A percentile compares a stretch with the other conserved stretches of the same genome.
Evolutionary conservation across 148 eudicot genomes (phyloP).

Genomic region (Beta vulgaris): DNA sequence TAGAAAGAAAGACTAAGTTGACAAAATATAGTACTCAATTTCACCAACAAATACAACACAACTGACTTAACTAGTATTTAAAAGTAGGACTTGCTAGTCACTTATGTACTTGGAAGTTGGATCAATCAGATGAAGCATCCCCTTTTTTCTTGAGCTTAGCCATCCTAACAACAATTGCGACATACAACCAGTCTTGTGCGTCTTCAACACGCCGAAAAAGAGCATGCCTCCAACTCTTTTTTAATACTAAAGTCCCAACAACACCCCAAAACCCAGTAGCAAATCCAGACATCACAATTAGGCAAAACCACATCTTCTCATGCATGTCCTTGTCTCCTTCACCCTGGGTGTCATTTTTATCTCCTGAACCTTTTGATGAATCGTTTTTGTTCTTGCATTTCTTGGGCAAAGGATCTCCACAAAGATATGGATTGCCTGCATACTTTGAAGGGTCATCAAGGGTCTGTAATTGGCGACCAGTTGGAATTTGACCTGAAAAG

Average conservation of each 20-base stretch:
- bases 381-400: neutral
- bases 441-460: constrained; percentile 17
- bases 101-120: neutral
- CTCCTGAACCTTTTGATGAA: neutral
- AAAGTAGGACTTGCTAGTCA: too few relatives aligned
- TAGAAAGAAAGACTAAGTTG: too few relatives aligned
- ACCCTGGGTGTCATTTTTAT: neutral
- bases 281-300: constrained; percentile 23
- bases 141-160: neutral
- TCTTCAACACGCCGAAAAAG: constrained; percentile 14
- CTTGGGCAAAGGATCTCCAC: constrained; percentile 19
- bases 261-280: constrained; percentile 36
- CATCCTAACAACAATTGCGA: neutral
- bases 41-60: too few relatives aligned
- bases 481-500: constrained; percentile 26
- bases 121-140: constrained; percentile 14
- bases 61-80: too few relatives aligned
- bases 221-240: constrained; percentile 25
- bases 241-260: constrained; percentile 13
- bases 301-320: constrained; percentile 26
- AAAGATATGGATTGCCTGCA: constrained; percentile 23
- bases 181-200: constrained; percentile 4
- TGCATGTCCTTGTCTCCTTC: constrained; percentile 20
- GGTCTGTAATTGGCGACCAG: constrained; percentile 21
- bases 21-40: too few relatives aligned